These are phyloP conservation scores for Sicyos baderoa DNA, from an alignment of 306 rosid genomes.

Conservation along the genomic window DNA sequence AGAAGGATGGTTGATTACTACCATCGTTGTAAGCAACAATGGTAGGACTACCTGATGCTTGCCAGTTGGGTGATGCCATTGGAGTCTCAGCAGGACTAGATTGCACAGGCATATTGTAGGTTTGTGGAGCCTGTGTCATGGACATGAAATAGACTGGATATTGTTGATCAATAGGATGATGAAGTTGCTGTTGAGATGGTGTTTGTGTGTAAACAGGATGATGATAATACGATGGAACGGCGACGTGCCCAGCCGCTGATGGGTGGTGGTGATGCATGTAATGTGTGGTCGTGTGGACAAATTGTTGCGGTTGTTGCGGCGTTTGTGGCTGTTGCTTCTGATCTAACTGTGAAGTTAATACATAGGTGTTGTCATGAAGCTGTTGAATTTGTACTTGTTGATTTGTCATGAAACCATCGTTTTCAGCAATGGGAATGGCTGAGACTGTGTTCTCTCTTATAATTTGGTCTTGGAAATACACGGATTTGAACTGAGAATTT, in stretches of 20 bases:
- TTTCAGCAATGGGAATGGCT: slow-evolving; percentile 28
- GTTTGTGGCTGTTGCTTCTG: slow-evolving; percentile 37
- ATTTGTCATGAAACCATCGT: slow-evolving; percentile 41
- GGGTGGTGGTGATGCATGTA: slow-evolving; percentile 44
- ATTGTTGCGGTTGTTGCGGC: slow-evolving; percentile 31
- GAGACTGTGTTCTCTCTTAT: slow-evolving; percentile 38
- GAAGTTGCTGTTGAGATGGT: slow-evolving; percentile 52
- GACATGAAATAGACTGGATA: slow-evolving; percentile 80
- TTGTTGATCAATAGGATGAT: slow-evolving; percentile 54
- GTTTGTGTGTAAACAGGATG: slow-evolving; percentile 57
- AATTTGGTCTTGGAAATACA: slow-evolving; percentile 62
- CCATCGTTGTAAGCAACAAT: slow-evolving; percentile 39
- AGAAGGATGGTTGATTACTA: slow-evolving; percentile 53
- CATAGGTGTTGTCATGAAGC: slow-evolving; percentile 46
- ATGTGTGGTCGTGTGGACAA: slow-evolving; percentile 48
- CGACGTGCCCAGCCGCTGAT: slow-evolving; percentile 36
- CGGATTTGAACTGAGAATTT: slow-evolving; percentile 51
- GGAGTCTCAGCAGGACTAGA: slow-evolving; percentile 35
- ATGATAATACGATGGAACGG: slow-evolving; percentile 47
- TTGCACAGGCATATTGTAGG: slow-evolving; percentile 54
- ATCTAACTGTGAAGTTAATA: slow-evolving; percentile 43
- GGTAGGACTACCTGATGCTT: slow-evolving; percentile 32
- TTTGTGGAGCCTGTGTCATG: slow-evolving; percentile 40
- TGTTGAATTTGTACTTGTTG: slow-evolving; percentile 34
- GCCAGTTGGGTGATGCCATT: slow-evolving; percentile 27